phyloP scores from a whole-genome alignment of 345 rosid genomes.

The Citrus unshiu region DNA sequence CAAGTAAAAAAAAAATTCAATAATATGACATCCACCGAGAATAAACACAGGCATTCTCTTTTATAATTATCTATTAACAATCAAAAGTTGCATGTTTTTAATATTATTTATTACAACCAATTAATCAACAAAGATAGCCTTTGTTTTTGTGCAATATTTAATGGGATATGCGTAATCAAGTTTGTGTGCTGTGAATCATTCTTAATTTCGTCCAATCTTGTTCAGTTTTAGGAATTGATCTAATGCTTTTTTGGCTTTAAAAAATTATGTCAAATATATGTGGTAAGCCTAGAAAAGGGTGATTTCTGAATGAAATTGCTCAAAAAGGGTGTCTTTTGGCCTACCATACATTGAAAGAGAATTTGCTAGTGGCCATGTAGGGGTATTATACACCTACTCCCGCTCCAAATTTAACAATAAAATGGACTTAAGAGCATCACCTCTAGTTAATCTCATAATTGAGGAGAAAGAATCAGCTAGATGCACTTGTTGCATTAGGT shows the following conservation, averaged over 20 bases:
- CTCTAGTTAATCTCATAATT: not conserved
- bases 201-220: not conserved
- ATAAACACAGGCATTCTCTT: no score
- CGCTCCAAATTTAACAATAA: not conserved
- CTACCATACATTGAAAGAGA: conserved; percentile 19
- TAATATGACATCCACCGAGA: no score
- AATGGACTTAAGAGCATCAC: not conserved
- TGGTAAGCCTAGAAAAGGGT: not conserved
- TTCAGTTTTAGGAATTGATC: not conserved
- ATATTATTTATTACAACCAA: conserved; percentile 4
- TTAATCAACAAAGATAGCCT: conserved; percentile 5
- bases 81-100: not conserved
- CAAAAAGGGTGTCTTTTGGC: conserved; percentile 14
- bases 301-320: conserved; percentile 4
- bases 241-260: not conserved
- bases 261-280: not conserved
- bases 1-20: no score
- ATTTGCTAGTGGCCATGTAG: conserved; percentile 19
- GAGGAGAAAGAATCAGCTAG: not conserved
- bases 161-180: conserved; percentile 2
- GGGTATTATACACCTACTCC: not conserved
- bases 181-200: not conserved
- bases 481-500: conserved; percentile 15
- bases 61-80: conserved; percentile 1
- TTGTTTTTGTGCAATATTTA: conserved; percentile 1